Conservation (phyloP, 148 eudicot species). For the Polygonum maritimum region DNA sequence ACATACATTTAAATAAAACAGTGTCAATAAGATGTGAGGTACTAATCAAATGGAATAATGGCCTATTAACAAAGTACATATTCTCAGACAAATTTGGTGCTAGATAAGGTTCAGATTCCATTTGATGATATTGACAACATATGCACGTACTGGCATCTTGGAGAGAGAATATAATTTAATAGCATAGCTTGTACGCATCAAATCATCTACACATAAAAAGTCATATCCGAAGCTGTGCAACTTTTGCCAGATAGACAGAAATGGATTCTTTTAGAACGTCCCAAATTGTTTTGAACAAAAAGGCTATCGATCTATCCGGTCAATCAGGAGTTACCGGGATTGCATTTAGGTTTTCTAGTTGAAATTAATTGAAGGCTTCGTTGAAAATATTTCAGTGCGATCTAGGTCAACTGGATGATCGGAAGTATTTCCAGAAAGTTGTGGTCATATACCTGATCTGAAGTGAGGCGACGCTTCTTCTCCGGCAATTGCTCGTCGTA, state of each 20-base stretch:
- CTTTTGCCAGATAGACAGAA: not conserved
- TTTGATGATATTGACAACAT: slow-evolving; percentile 1
- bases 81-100: not conserved
- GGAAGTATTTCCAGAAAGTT: not conserved
- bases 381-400: not conserved
- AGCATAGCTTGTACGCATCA: slow-evolving; percentile 10
- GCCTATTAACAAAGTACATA: not conserved
- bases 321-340: not conserved
- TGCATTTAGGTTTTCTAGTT: not conserved
- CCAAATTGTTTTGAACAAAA: not conserved
- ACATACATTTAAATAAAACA: not conserved
- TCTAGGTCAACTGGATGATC: not conserved
- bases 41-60: not conserved
- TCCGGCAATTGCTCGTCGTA: slow-evolving; percentile 66
- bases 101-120: slow-evolving; percentile 8
- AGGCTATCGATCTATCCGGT: not conserved
- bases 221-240: not conserved
- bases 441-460: slow-evolving; percentile 58
- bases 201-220: slow-evolving; percentile 5
- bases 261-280: not conserved
- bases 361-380: not conserved
- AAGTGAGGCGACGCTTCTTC: slow-evolving; percentile 70
- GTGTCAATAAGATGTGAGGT: not conserved
- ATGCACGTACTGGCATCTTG: not conserved
- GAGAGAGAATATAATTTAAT: not conserved